These are phyloP conservation scores for Aspergillus sp. DNA, from an alignment of 2,329 filamentous ascomycete genomes.

Conservation along the genomic window DNA sequence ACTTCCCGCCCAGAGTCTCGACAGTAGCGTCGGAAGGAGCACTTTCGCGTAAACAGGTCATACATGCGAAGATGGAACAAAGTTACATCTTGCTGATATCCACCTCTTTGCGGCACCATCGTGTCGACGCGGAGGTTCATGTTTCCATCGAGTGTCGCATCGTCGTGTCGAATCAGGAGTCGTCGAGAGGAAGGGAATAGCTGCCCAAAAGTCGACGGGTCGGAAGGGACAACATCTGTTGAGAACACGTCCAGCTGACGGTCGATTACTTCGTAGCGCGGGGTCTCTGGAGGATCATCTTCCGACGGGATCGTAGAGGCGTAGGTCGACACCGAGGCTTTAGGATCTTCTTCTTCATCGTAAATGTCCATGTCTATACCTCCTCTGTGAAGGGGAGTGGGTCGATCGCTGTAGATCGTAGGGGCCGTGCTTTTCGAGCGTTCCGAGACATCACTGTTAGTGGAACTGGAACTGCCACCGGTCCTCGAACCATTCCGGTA, in stretches of 20 bases:
- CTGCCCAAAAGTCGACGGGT: conserved; percentile 76
- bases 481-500: conserved; percentile 28
- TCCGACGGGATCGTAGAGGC: conserved; percentile 70
- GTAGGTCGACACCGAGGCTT: conserved; percentile 75
- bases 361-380: conserved; percentile 19
- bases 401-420: conserved; percentile 40
- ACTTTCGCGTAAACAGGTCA: conserved; percentile 80
- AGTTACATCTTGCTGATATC: conserved; percentile 65
- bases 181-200: conserved; percentile 85
- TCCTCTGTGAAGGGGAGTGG: conserved; percentile 28
- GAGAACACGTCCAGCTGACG: conserved; percentile 62
- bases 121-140: conserved; percentile 95
- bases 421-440: conserved; percentile 44
- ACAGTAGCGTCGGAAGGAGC: conserved; percentile 88
- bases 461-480: conserved; percentile 40
- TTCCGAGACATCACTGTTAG: conserved; percentile 40
- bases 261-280: conserved; percentile 54
- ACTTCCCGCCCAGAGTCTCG: conserved; percentile 91
- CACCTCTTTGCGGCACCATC: conserved; percentile 60
- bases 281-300: conserved; percentile 55
- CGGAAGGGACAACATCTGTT: conserved; percentile 71
- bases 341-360: conserved; percentile 32
- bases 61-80: conserved; percentile 96
- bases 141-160: conserved; percentile 86
- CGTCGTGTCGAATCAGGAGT: conserved; percentile 83